These are phyloP conservation scores for Prunus kanzakura DNA, from an alignment of 306 rosid species.

Conservation along the genomic window DNA sequence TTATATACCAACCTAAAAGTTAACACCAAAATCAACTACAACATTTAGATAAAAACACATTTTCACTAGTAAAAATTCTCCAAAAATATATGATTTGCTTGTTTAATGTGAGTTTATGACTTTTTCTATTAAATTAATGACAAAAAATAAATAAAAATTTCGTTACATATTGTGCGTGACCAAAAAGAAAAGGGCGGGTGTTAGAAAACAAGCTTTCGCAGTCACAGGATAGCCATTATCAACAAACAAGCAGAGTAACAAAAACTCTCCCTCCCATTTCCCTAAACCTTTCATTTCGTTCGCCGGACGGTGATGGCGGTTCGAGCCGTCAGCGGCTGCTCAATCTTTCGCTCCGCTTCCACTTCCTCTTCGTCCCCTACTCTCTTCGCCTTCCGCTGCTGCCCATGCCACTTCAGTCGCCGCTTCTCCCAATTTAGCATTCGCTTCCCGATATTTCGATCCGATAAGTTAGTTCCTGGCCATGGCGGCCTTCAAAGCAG, in stretches of 20 bases:
- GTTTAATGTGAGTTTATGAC: too few species aligned
- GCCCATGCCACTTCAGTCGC: constrained; percentile 30
- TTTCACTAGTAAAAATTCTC: too few species aligned
- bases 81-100: too few species aligned
- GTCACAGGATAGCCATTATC: neutral
- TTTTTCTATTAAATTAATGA: too few species aligned
- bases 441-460: constrained; percentile 13
- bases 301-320: constrained; percentile 46
- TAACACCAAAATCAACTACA: too few species aligned
- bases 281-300: constrained; percentile 3
- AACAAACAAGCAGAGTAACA: neutral
- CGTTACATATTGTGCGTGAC: neutral
- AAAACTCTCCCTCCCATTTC: neutral
- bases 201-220: neutral
- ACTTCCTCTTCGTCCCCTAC: constrained; percentile 50
- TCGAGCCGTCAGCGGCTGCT: constrained; percentile 60
- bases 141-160: too few species aligned
- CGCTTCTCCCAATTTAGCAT: constrained; percentile 19
- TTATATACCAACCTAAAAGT: too few species aligned
- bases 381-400: constrained; percentile 47
- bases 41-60: too few species aligned
- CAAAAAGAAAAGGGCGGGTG: neutral
- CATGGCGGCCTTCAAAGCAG: constrained; percentile 39
- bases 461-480: constrained; percentile 20
- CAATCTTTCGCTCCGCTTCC: constrained; percentile 46